phyloP scores from a whole-genome alignment of 768 basidiomycete genomes.

The Pleurotus tuoliensis region DNA sequence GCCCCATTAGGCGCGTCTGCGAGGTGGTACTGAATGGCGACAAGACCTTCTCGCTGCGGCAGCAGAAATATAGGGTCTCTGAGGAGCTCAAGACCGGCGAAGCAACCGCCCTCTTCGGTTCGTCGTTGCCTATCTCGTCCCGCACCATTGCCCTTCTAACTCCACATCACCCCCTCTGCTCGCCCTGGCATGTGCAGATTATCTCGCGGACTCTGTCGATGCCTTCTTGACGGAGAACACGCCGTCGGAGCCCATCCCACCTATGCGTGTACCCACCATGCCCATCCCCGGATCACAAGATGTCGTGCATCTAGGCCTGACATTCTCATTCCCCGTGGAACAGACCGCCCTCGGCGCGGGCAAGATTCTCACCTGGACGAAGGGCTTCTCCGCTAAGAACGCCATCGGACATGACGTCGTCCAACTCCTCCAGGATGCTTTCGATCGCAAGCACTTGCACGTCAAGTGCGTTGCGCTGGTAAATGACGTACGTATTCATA shows the following conservation, averaged over 20 bases:
- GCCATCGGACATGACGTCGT: conserved; percentile 80
- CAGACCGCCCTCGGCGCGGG: conserved; percentile 91
- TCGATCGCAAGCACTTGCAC: conserved; percentile 77
- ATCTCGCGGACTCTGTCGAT: conserved; percentile 95
- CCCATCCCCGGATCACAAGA: conserved; percentile 20
- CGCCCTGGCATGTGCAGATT: conserved; percentile 55
- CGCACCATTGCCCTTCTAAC: conserved; percentile 3
- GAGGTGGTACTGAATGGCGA: conserved; percentile 90
- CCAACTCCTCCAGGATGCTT: conserved; percentile 75
- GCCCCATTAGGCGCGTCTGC: conserved; percentile 77
- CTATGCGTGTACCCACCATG: conserved; percentile 12
- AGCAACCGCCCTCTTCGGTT: conserved; percentile 83
- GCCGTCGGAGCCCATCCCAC: conserved; percentile 37
- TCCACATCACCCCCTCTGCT: conserved; percentile 3
- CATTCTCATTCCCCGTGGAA: conserved; percentile 97
- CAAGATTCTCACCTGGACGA: conserved; percentile 91
- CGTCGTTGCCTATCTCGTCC: conserved; percentile 8
- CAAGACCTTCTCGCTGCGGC: conserved; percentile 83
- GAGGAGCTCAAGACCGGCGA: conserved; percentile 92
- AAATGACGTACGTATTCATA: conserved; percentile 58
- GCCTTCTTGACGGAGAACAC: conserved; percentile 76
- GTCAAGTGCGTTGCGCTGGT: conserved; percentile 80
- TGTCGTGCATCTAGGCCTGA: conserved; percentile 72
- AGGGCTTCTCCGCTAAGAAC: conserved; percentile 81
- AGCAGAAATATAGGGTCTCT: conserved; percentile 97